Evolutionary conservation across 192 early-diverging fungal species (phyloP).

Genomic region (Backusella psychrophila): DNA sequence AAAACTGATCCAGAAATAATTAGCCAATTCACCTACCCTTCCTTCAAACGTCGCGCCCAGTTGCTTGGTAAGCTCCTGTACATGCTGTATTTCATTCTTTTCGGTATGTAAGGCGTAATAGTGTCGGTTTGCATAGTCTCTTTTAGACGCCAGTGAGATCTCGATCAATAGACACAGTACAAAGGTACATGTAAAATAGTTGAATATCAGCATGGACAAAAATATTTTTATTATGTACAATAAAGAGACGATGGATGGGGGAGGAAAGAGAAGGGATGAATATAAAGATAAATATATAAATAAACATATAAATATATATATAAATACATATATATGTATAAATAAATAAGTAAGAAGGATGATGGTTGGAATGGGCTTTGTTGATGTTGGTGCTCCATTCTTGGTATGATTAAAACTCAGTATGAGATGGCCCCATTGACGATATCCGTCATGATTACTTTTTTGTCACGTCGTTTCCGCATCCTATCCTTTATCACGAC

Average conservation of each 20-base stretch:
- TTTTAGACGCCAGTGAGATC: background rate
- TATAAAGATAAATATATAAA: background rate
- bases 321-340: background rate
- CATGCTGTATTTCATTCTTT: slow-evolving; percentile 21
- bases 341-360: background rate
- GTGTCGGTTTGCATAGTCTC: slow-evolving; percentile 40
- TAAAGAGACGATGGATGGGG: background rate
- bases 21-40: slow-evolving; percentile 60
- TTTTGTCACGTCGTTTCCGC: slow-evolving; percentile 37
- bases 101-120: slow-evolving; percentile 51
- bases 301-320: too few relatives aligned
- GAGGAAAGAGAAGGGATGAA: background rate
- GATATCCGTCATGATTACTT: slow-evolving; percentile 34
- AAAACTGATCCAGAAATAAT: slow-evolving; percentile 66
- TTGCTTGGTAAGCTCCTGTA: slow-evolving; percentile 33
- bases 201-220: background rate
- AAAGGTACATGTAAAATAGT: background rate
- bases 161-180: background rate
- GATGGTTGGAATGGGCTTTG: background rate
- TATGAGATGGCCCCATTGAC: slow-evolving; percentile 31
- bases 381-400: background rate
- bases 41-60: slow-evolving; percentile 50
- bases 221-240: background rate
- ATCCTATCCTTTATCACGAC: slow-evolving; percentile 47
- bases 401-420: background rate